Conservation (phyloP, 1,284 basidiomycete genomes). For the Microstroma glucosiphilum region DNA sequence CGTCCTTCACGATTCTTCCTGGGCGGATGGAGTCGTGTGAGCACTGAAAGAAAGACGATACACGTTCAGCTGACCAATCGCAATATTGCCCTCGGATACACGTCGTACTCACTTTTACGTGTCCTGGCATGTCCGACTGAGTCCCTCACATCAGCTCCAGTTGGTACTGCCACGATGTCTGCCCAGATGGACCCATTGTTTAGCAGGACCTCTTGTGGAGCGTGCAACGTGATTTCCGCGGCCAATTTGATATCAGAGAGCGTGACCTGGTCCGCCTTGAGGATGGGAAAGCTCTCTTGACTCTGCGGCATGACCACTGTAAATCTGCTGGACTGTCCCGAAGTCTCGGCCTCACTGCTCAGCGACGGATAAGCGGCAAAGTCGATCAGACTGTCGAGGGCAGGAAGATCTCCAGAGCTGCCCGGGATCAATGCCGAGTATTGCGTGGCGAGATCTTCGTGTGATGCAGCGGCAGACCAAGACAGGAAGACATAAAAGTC, state of each 20-base stretch:
- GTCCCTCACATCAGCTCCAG: not conserved
- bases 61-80: slow-evolving; percentile 8
- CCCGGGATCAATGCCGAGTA: slow-evolving; percentile 22
- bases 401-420: slow-evolving; percentile 10
- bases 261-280: slow-evolving; percentile 24
- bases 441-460: slow-evolving; percentile 22
- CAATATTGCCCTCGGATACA: not conserved
- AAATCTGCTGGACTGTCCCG: not conserved
- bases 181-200: slow-evolving; percentile 59
- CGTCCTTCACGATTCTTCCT: slow-evolving; percentile 71
- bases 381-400: slow-evolving; percentile 18
- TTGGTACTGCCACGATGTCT: slow-evolving; percentile 69
- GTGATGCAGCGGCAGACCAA: slow-evolving; percentile 14
- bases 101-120: slow-evolving; percentile 10
- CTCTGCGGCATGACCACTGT: slow-evolving; percentile 15
- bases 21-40: slow-evolving; percentile 75
- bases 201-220: slow-evolving; percentile 19
- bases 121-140: slow-evolving; percentile 11
- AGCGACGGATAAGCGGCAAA: slow-evolving; percentile 11
- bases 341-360: not conserved
- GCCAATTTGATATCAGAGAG: slow-evolving; percentile 21
- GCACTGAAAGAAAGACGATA: slow-evolving; percentile 56
- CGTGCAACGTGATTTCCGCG: slow-evolving; percentile 20
- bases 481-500: slow-evolving; percentile 36
- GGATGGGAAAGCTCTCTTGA: slow-evolving; percentile 18